A percentile compares a stretch with the other conserved stretches of the same genome.
These are phyloP conservation scores for Irpex rosettiformis DNA, from an alignment of 1,284 basidiomycete genomes.

Conservation along the genomic window DNA sequence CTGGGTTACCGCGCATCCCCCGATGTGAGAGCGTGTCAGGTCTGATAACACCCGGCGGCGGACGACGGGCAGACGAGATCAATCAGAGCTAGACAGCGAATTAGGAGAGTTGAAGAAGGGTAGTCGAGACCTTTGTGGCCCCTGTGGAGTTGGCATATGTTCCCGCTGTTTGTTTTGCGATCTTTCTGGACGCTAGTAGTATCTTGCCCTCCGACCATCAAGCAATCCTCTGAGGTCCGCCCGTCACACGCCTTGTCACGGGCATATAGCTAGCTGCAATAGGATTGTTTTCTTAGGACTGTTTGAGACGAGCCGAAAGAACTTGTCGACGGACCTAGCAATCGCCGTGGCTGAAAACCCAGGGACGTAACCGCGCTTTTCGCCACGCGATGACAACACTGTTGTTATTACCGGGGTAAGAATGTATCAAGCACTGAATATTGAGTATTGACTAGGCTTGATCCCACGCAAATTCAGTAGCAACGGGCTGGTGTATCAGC, in stretches of 20 bases:
- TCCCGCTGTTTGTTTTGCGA: not conserved
- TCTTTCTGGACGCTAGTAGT: not conserved
- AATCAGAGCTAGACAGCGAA: not conserved
- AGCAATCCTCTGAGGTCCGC: not conserved
- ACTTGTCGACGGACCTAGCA: not conserved
- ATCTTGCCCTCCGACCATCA: not conserved
- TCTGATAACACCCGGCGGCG: not conserved
- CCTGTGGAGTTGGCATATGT: not conserved
- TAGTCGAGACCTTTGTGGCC: not conserved
- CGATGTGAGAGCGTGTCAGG: too few species aligned
- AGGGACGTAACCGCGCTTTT: not conserved
- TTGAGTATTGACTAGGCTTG: not conserved
- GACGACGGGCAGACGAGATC: not conserved
- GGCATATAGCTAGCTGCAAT: too few species aligned
- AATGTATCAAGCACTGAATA: too few species aligned
- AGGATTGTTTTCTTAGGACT: too few species aligned
- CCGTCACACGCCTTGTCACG: not conserved
- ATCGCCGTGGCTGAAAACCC: not conserved
- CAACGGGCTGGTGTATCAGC: not conserved
- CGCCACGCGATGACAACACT: not conserved
- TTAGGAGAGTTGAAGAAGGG: not conserved
- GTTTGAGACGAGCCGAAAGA: too few species aligned
- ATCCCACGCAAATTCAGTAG: not conserved
- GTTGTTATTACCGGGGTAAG: not conserved
- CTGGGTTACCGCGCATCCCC: not conserved